Percentiles rank a stretch among this genome's conserved stretches.
Conservation (phyloP, 441 rosid genomes). For the Populus tomentosa region DNA sequence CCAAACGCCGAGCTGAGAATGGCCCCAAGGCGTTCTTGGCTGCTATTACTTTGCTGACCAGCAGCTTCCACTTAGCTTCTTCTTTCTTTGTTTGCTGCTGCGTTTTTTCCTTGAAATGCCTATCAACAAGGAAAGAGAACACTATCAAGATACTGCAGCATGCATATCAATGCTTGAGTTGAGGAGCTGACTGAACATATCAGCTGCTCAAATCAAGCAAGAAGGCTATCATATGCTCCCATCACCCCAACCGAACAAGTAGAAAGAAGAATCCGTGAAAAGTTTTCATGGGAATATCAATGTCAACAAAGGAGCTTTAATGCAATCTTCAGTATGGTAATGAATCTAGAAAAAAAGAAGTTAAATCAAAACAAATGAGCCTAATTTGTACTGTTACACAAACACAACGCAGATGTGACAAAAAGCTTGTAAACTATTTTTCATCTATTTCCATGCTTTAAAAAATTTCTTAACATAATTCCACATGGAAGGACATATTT, state of each 20-base stretch:
- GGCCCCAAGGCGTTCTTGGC: slow-evolving; percentile 54
- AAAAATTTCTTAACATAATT: neutral
- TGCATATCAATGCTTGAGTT: too few species aligned
- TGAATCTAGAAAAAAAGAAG: neutral
- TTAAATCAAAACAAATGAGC: neutral
- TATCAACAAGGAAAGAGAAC: slow-evolving; percentile 10
- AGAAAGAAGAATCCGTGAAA: too few species aligned
- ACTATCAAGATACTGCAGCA: neutral
- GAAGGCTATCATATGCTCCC: neutral
- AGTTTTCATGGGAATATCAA: too few species aligned
- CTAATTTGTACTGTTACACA: neutral
- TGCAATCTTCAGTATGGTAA: neutral
- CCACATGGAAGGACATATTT: neutral
- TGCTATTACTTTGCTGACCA: slow-evolving; percentile 57
- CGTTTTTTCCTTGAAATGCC: slow-evolving; percentile 66
- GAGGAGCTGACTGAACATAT: neutral
- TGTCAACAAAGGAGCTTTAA: neutral
- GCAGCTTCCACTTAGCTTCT: slow-evolving; percentile 57
- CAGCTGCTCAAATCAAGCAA: neutral
- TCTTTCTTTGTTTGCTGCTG: slow-evolving; percentile 65
- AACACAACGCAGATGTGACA: neutral
- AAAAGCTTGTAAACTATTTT: neutral
- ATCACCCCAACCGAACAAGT: neutral
- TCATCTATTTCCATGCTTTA: neutral
- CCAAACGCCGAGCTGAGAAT: slow-evolving; percentile 29